These are phyloP conservation scores for Didymella sp. DNA, from an alignment of 2,329 filamentous ascomycete genomes.

Conservation along the genomic window DNA sequence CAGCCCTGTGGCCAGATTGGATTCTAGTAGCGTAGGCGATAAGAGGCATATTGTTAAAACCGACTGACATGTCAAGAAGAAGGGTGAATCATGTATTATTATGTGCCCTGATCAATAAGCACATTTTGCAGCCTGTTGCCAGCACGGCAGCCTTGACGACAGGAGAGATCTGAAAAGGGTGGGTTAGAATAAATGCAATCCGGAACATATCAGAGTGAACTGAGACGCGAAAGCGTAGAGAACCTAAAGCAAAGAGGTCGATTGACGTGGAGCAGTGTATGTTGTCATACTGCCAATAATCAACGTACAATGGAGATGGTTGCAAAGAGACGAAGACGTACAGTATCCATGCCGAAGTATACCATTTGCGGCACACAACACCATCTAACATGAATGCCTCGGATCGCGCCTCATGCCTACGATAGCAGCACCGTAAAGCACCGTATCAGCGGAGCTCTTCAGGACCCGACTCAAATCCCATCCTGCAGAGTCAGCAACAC, in stretches of 20 bases:
- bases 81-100: not conserved
- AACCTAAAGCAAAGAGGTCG: not conserved
- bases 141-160: not conserved
- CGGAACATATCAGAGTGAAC: not conserved
- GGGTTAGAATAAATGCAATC: not conserved
- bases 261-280: not conserved
- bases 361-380: not conserved
- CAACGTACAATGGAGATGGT: not conserved
- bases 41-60: not conserved
- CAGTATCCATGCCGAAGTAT: not conserved
- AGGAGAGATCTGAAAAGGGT: not conserved
- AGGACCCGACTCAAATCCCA: not conserved
- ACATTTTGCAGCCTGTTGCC: not conserved
- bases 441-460: conserved; percentile 2
- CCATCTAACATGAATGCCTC: not conserved
- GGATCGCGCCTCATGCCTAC: not conserved
- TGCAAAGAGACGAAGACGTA: not conserved
- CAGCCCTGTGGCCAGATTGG: not conserved
- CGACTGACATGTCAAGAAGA: not conserved
- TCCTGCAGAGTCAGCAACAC: not conserved
- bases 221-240: not conserved
- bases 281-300: no score
- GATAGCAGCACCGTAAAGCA: not conserved
- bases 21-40: not conserved
- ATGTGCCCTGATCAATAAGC: not conserved